Percentiles rank a stretch among this genome's conserved stretches.
Evolutionary conservation across 2,329 filamentous ascomycete genomes (phyloP).

Genomic region (Didymosphaeria variabile): DNA sequence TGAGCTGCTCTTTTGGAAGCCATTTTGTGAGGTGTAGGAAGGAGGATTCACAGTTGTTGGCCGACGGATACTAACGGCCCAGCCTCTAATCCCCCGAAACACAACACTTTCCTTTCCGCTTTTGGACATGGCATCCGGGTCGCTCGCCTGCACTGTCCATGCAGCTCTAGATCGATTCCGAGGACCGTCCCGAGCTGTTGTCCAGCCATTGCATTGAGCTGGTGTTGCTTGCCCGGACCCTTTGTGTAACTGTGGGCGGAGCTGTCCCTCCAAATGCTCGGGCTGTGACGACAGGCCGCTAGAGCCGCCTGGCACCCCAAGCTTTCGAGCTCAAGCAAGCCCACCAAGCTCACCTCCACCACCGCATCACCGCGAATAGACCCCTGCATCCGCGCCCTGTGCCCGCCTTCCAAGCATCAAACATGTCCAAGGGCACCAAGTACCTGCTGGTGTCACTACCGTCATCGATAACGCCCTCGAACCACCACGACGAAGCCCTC

Average conservation of each 20-base stretch:
- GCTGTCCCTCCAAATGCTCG: not conserved
- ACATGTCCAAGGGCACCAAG: slow-evolving; percentile 62
- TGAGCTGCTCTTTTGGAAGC: slow-evolving; percentile 37
- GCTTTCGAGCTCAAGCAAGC: slow-evolving; percentile 29
- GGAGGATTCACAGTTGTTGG: not conserved
- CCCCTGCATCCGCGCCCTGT: slow-evolving; percentile 21
- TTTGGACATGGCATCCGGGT: slow-evolving; percentile 19
- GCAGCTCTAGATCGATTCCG: slow-evolving; percentile 22
- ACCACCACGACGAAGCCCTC: slow-evolving; percentile 82
- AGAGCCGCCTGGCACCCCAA: slow-evolving; percentile 23
- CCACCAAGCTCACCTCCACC: slow-evolving; percentile 30
- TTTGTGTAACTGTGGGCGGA: not conserved
- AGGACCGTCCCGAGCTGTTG: not conserved
- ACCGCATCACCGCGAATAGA: slow-evolving; percentile 12
- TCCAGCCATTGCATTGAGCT: not conserved
- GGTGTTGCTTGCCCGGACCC: not conserved
- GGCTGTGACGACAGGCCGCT: slow-evolving; percentile 19
- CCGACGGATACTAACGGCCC: slow-evolving; percentile 25
- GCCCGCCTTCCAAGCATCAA: slow-evolving; percentile 30
- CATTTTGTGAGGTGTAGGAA: slow-evolving; percentile 34
- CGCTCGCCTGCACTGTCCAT: slow-evolving; percentile 26
- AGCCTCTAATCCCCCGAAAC: slow-evolving; percentile 1
- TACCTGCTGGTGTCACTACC: slow-evolving; percentile 93
- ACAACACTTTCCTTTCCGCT: slow-evolving; percentile 15
- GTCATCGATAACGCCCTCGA: slow-evolving; percentile 82